These are phyloP conservation scores for Epicoccum nigrum DNA, from an alignment of 2,329 filamentous ascomycete species.

Conservation along the genomic window DNA sequence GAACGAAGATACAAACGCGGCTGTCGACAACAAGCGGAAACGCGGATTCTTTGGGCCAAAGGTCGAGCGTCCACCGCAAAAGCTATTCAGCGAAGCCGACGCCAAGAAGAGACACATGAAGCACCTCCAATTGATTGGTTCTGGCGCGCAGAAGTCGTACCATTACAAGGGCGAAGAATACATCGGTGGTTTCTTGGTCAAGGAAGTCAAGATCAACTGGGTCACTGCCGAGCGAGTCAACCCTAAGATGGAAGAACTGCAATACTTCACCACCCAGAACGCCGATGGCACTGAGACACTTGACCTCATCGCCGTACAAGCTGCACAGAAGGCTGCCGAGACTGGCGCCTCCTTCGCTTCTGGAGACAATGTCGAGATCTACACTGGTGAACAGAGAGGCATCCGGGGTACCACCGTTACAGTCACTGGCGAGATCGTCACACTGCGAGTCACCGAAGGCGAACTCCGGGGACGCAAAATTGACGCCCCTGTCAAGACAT, in stretches of 20 bases:
- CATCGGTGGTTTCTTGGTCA: conserved; percentile 89
- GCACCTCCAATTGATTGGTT: conserved; percentile 60
- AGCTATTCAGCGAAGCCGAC: conserved; percentile 90
- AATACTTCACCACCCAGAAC: conserved; percentile 84
- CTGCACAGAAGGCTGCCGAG: conserved; percentile 84
- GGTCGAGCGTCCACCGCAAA: conserved; percentile 78
- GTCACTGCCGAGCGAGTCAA: conserved; percentile 89
- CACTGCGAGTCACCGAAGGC: conserved; percentile 82
- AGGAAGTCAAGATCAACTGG: conserved; percentile 88
- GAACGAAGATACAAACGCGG: conserved; percentile 74
- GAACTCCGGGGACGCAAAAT: conserved; percentile 82
- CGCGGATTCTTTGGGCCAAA: conserved; percentile 58
- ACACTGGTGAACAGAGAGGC: conserved; percentile 91
- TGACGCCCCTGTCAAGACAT: conserved; percentile 87
- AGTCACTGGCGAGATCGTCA: conserved; percentile 90
- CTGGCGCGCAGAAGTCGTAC: conserved; percentile 71
- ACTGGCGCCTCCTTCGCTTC: conserved; percentile 84
- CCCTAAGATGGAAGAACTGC: conserved; percentile 91
- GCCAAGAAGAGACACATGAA: conserved; percentile 84
- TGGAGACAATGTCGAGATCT: conserved; percentile 96
- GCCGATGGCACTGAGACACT: conserved; percentile 94
- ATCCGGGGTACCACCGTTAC: conserved; percentile 84
- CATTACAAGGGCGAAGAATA: conserved; percentile 89
- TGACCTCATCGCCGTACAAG: conserved; percentile 87
- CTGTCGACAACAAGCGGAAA: conserved; percentile 73